phyloP scores from a whole-genome alignment of 2,329 filamentous ascomycete species.

The Diplodia sapinea region DNA sequence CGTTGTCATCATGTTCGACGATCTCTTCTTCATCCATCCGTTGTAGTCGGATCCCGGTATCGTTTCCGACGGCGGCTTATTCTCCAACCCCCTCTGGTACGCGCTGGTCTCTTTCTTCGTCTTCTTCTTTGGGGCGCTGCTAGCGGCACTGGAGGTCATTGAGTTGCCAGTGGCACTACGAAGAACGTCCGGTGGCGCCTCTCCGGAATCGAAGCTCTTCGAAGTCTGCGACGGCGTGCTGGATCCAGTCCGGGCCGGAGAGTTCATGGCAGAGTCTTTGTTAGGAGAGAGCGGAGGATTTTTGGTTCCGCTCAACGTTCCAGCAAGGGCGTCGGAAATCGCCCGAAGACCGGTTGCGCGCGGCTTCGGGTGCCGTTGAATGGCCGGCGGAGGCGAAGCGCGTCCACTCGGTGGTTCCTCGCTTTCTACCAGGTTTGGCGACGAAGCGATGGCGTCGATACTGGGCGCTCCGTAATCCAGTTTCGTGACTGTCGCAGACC shows the following conservation, averaged over 20 bases:
- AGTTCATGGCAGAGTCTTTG: conserved; percentile 62
- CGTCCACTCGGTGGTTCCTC: conserved; percentile 57
- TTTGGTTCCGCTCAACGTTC: conserved; percentile 48
- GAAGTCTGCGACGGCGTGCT: conserved; percentile 66
- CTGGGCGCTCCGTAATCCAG: conserved; percentile 59
- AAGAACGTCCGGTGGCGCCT: conserved; percentile 41
- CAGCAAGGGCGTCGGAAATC: conserved; percentile 75
- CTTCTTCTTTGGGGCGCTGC: conserved; percentile 54
- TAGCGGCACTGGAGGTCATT: conserved; percentile 50
- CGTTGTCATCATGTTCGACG: conserved; percentile 91
- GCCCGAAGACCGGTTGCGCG: conserved; percentile 75
- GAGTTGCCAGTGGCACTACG: conserved; percentile 48
- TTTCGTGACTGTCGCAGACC: conserved; percentile 62
- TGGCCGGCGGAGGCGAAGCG: conserved; percentile 52
- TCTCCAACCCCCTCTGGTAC: conserved; percentile 83
- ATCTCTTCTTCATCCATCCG: conserved; percentile 99
- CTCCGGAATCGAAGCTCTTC: conserved; percentile 80
- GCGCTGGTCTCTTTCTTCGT: conserved; percentile 95
- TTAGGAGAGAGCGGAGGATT: conserved; percentile 49
- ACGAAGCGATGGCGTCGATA: conserved; percentile 51
- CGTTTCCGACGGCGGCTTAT: conserved; percentile 80
- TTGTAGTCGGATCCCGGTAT: conserved; percentile 89
- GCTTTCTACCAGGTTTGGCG: conserved; percentile 49
- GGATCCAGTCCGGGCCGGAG: conserved; percentile 78
- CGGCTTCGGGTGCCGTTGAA: conserved; percentile 44